Evolutionary conservation across 345 rosid genomes (phyloP).

Genomic region (Zanthoxylum bungeanum): DNA sequence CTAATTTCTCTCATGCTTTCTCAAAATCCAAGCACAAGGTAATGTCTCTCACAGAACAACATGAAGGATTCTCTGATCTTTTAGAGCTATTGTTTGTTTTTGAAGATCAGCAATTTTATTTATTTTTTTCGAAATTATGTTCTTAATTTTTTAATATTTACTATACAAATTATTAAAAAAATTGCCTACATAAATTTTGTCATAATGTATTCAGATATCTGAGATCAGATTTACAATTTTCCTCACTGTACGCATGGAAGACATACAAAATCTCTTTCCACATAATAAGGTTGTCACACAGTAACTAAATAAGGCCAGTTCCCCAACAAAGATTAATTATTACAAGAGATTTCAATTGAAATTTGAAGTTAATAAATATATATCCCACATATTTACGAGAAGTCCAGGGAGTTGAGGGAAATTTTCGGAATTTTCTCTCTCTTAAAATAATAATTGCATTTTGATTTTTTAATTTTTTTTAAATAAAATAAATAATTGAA

Average conservation of each 20-base stretch:
- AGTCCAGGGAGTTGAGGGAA: background rate
- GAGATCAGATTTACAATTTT: too few relatives aligned
- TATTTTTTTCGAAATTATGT: too few relatives aligned
- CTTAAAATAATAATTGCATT: background rate
- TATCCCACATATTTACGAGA: background rate
- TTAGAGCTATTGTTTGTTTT: background rate
- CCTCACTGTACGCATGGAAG: too few relatives aligned
- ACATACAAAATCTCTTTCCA: too few relatives aligned
- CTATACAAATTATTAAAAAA: too few relatives aligned
- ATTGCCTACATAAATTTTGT: background rate
- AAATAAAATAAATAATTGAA: background rate
- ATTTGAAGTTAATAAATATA: background rate
- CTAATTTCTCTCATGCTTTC: too few relatives aligned
- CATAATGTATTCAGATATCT: accelerated
- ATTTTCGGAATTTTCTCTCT: background rate
- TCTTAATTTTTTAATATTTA: background rate
- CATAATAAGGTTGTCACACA: too few relatives aligned
- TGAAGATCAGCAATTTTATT: background rate
- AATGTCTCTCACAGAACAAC: too few relatives aligned
- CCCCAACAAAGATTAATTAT: background rate
- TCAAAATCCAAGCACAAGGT: too few relatives aligned
- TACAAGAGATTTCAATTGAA: background rate
- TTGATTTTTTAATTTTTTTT: too few relatives aligned
- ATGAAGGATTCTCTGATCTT: too few relatives aligned
- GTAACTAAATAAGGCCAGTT: too few relatives aligned